These are phyloP conservation scores for Wickerhamiella musiphila DNA, from an alignment of 805 yeast genomes.

Conservation along the genomic window DNA sequence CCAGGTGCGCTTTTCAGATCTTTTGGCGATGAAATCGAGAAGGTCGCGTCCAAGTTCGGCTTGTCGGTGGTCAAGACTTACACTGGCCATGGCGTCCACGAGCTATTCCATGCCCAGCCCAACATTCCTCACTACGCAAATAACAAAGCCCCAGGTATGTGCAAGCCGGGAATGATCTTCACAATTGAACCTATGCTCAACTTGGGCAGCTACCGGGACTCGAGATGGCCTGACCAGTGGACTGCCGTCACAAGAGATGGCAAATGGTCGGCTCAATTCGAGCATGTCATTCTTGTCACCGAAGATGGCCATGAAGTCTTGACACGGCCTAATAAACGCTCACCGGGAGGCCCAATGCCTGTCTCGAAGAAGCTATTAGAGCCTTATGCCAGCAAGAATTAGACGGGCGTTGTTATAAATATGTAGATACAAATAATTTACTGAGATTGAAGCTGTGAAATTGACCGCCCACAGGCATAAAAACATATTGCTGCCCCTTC, in stretches of 20 bases:
- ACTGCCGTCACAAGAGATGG: conserved; percentile 88
- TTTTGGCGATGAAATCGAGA: conserved; percentile 75
- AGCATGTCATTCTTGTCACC: conserved; percentile 82
- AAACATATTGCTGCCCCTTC: too few species aligned
- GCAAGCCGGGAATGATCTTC: conserved; percentile 91
- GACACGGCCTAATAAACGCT: conserved; percentile 57
- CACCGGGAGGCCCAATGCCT: conserved; percentile 70
- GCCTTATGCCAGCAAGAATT: neutral
- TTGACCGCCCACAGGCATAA: too few species aligned
- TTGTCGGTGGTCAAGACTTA: conserved; percentile 81
- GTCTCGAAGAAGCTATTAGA: conserved; percentile 10
- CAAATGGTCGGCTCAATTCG: conserved; percentile 73
- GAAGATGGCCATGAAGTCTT: conserved; percentile 86
- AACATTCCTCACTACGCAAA: conserved; percentile 86
- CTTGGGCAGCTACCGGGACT: conserved; percentile 63
- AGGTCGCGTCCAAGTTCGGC: conserved; percentile 58
- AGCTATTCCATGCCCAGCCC: conserved; percentile 79
- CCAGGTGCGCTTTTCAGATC: conserved; percentile 84
- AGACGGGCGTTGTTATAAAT: too few species aligned
- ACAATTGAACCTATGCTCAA: conserved; percentile 97
- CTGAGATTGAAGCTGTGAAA: too few species aligned
- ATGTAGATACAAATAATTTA: too few species aligned
- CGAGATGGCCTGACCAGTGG: conserved; percentile 96
- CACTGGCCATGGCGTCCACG: conserved; percentile 87
- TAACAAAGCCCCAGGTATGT: conserved; percentile 83